These are phyloP conservation scores for Candida nemodendra DNA, from an alignment of 805 yeast genomes.

Conservation along the genomic window DNA sequence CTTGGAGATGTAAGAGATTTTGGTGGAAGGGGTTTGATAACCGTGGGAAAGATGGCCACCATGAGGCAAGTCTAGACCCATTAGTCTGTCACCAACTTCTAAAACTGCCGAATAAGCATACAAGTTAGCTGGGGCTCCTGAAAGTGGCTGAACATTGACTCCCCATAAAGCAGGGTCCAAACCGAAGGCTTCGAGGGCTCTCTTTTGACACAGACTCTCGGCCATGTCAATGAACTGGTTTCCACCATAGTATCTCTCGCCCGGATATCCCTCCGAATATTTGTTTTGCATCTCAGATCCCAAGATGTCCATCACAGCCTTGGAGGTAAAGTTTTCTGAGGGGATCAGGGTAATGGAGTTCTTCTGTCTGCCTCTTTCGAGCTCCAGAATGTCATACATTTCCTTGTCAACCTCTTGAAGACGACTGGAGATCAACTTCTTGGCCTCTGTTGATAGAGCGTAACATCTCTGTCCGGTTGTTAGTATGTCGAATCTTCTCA, in stretches of 20 bases:
- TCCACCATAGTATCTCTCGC: constrained; percentile 97
- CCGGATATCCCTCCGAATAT: constrained; percentile 98
- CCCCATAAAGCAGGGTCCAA: constrained; percentile 88
- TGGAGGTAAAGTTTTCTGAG: constrained; percentile 93
- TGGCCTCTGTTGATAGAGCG: constrained; percentile 49
- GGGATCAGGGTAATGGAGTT: constrained; percentile 92
- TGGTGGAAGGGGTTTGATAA: constrained; percentile 85
- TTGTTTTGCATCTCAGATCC: constrained; percentile 98
- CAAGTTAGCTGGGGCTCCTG: constrained; percentile 96
- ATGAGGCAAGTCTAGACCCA: constrained; percentile 98
- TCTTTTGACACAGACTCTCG: constrained; percentile 83
- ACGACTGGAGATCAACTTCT: constrained; percentile 56
- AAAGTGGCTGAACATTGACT: constrained; percentile 91
- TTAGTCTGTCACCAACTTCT: constrained; percentile 87
- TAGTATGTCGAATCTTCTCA: no score
- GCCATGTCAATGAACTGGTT: constrained; percentile 91
- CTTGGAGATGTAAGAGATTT: constrained; percentile 88
- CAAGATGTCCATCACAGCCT: constrained; percentile 88
- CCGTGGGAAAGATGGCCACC: constrained; percentile 99
- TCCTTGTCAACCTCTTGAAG: constrained; percentile 80
- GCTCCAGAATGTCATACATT: constrained; percentile 71
- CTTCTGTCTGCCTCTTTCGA: constrained; percentile 83
- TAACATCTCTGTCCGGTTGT: constrained; percentile 24
- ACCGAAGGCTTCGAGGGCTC: constrained; percentile 84
- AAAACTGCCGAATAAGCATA: constrained; percentile 87